Evolutionary conservation across 2,329 filamentous ascomycete species (phyloP), one percentile per base, ranked within the genome.

Genomic region (Capronia coronata): DNA sequence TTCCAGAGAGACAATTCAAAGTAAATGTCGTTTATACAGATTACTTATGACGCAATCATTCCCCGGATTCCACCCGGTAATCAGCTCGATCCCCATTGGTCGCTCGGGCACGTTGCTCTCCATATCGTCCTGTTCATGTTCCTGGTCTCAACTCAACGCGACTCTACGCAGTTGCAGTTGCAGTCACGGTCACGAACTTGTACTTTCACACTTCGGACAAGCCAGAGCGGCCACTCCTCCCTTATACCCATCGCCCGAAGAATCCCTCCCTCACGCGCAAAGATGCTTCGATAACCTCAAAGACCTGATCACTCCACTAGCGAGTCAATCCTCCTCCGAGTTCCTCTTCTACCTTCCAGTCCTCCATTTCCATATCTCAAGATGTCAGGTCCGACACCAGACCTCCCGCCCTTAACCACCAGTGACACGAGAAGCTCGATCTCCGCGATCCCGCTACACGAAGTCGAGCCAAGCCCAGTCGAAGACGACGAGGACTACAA

Each of bases 401-500:
- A 56, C 40, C 51, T 56, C 3, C 45, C 54, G 2, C 51, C 54
- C 9, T 48, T 56, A 10, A 49, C 51, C 3, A 54, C 48, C 10
- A 51, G 22, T 19, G 47, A 55, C 46, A 53, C 52, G 3, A 51
- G 49, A 16, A 43, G 40, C 35, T 58, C 55, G n/a, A 49, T 57
- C 23, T 80, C 80, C 30, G 68, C 82, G 46, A 70, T 80, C 50
- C 84, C 84, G 35, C 76, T 95, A 50, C 76, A 84, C 44, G 81
- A 91, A 63, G 74, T 96, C 54, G 89, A 94, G 46, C 90, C 90
- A 2, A 82, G 82, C 18, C 90, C 89, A 0, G 87, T 94, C 37
- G 84, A 83, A 46, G 75, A 81, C 49, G 49, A 55, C 64, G 34
- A 61, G 59, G n/a, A 61, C 62, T 21, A 83, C 46, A 75, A 81